Percentiles rank a stretch among this genome's conserved stretches.
These are phyloP conservation scores for Epichloe uncinata DNA, from an alignment of 2,329 filamentous ascomycete species.

Conservation along the genomic window DNA sequence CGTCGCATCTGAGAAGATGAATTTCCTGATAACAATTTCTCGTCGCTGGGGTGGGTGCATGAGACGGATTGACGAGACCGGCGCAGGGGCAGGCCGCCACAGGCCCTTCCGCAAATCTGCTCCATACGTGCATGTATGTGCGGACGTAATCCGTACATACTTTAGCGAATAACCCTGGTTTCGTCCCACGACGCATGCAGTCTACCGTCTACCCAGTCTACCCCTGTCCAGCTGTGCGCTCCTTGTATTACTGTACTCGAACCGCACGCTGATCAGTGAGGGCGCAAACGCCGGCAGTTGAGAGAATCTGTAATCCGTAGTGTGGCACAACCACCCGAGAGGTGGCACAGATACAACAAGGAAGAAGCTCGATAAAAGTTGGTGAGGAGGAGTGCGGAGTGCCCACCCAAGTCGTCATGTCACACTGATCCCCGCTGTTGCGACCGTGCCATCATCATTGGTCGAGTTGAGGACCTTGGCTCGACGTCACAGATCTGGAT, in stretches of 20 bases:
- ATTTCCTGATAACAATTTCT: neutral
- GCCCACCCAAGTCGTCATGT: constrained; percentile 2
- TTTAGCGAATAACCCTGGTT: neutral
- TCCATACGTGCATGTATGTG: too few relatives aligned
- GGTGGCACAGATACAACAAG: neutral
- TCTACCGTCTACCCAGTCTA: neutral
- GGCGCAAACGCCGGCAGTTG: neutral
- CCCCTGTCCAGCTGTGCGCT: constrained; percentile 6
- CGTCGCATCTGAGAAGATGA: too few relatives aligned
- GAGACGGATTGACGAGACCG: neutral
- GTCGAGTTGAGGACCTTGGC: neutral
- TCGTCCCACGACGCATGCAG: neutral
- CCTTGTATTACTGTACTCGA: neutral
- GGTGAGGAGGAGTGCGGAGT: neutral
- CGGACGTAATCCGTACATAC: too few relatives aligned
- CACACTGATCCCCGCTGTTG: neutral
- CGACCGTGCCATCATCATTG: neutral
- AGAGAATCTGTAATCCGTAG: neutral
- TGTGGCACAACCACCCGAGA: neutral
- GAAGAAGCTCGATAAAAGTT: neutral
- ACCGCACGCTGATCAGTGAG: neutral
- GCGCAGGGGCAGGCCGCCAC: neutral
- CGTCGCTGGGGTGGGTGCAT: neutral
- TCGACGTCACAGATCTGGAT: neutral
- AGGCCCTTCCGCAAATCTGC: neutral